phyloP scores from a whole-genome alignment of 495 filamentous ascomycete species.

The Cudoniella acicularis region DNA sequence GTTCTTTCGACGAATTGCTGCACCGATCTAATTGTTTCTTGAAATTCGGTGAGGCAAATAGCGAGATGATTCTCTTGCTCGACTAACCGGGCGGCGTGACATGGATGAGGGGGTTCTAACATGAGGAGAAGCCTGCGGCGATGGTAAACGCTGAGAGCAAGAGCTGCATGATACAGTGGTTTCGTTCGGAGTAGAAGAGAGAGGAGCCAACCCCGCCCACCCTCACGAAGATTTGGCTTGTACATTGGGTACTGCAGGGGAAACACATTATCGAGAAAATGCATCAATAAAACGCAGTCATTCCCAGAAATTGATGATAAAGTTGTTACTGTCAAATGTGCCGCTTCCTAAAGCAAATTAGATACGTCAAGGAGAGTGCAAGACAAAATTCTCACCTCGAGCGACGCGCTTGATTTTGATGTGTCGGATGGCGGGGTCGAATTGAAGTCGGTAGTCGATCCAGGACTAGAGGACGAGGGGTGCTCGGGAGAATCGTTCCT shows the following conservation, averaged over 20 bases:
- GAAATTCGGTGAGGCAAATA: constrained; percentile 36
- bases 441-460: too few relatives aligned
- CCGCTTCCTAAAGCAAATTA: background rate
- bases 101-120: background rate
- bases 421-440: too few relatives aligned
- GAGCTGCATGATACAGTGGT: constrained; percentile 16
- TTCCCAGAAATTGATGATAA: background rate
- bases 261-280: constrained; percentile 21
- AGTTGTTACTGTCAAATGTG: background rate
- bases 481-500: background rate
- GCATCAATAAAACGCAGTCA: constrained; percentile 15
- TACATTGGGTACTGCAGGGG: constrained; percentile 18
- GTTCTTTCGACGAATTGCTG: constrained; percentile 21
- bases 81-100: constrained; percentile 36
- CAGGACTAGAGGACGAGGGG: too few relatives aligned
- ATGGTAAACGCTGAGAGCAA: constrained; percentile 16
- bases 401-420: too few relatives aligned
- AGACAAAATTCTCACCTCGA: too few relatives aligned
- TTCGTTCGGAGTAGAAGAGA: constrained; percentile 12
- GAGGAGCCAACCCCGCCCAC: constrained; percentile 23
- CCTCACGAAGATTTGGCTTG: constrained; percentile 4
- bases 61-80: constrained; percentile 36
- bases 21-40: constrained; percentile 25
- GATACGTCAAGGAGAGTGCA: too few relatives aligned
- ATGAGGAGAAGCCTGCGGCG: background rate